Evolutionary conservation across 1,284 basidiomycete genomes (phyloP).

Genomic region (Volvariella surrecta): DNA sequence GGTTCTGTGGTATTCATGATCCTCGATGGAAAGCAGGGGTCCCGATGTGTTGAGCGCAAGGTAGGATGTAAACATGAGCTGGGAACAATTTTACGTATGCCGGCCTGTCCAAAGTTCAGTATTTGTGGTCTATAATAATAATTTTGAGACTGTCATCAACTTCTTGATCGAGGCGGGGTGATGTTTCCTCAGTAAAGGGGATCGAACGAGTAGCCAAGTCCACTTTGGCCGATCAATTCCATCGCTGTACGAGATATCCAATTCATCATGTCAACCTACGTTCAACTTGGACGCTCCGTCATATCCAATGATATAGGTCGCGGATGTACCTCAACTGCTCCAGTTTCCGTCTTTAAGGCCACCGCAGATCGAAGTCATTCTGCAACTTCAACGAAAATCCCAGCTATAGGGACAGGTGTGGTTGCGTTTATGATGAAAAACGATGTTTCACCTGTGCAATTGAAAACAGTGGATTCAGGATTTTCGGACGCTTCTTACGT

Average conservation of each 20-base stretch:
- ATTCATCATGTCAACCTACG: conserved; percentile 24
- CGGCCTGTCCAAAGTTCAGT: conserved; percentile 7
- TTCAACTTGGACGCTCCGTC: conserved; percentile 1
- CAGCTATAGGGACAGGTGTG: conserved; percentile 19
- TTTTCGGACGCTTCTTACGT: conserved; percentile 21
- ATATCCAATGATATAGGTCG: neutral
- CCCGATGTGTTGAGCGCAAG: conserved; percentile 11
- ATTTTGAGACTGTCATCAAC: conserved; percentile 14
- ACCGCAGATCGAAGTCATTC: conserved; percentile 14
- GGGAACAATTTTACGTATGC: conserved; percentile 9
- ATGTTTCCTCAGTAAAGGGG: conserved; percentile 16
- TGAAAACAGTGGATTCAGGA: conserved; percentile 26
- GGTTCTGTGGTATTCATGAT: too few species aligned
- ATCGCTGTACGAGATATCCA: conserved; percentile 29
- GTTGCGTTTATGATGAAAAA: neutral
- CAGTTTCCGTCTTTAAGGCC: neutral
- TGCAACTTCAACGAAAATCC: conserved; percentile 20
- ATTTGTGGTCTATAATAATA: neutral
- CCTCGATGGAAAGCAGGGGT: neutral
- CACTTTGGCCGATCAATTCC: conserved; percentile 30
- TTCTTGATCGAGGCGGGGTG: conserved; percentile 19
- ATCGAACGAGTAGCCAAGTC: conserved; percentile 31
- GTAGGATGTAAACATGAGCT: conserved; percentile 13
- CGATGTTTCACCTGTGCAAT: conserved; percentile 18
- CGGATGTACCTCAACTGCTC: neutral